phyloP scores from a whole-genome alignment of 192 early-diverging fungal species.

The Umbelopsis isabellina region DNA sequence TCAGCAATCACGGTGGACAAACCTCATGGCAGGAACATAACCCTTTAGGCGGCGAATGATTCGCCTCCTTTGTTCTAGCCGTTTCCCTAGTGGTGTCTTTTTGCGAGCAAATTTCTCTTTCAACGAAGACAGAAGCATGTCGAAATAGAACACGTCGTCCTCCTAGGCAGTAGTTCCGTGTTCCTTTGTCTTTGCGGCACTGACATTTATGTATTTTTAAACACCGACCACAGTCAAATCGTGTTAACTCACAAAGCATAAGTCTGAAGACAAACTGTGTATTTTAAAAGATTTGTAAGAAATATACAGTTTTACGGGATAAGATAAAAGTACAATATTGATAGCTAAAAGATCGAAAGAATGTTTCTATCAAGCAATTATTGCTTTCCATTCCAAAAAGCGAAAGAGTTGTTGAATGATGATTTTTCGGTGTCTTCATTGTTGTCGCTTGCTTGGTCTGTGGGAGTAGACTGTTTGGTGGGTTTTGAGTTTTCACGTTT shows the following conservation, averaged over 20 bases:
- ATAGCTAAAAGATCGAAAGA: background rate
- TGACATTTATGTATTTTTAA: background rate
- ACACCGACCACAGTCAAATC: background rate
- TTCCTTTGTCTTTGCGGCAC: background rate
- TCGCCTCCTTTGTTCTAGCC: background rate
- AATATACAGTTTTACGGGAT: too few relatives aligned
- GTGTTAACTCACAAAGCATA: too few relatives aligned
- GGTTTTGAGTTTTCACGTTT: background rate
- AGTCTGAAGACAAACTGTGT: too few relatives aligned
- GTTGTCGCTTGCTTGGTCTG: background rate
- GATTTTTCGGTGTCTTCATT: slow-evolving; percentile 17
- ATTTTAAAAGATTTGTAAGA: background rate
- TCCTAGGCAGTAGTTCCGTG: background rate
- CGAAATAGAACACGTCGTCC: slow-evolving; percentile 8
- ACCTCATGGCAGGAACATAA: slow-evolving; percentile 4
- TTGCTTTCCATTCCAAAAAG: slow-evolving; percentile 44
- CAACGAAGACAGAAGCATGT: background rate
- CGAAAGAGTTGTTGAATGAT: slow-evolving; percentile 43
- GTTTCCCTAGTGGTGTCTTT: background rate
- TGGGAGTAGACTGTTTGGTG: background rate
- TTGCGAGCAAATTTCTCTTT: slow-evolving; percentile 11
- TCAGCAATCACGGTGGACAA: background rate
- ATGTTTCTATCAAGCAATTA: background rate
- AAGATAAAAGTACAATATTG: too few relatives aligned
- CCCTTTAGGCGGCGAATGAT: background rate